Evolutionary conservation across 345 rosid genomes (phyloP), one percentile per base, ranked within the genome.

Genomic region (Schrenkiella parvula): DNA sequence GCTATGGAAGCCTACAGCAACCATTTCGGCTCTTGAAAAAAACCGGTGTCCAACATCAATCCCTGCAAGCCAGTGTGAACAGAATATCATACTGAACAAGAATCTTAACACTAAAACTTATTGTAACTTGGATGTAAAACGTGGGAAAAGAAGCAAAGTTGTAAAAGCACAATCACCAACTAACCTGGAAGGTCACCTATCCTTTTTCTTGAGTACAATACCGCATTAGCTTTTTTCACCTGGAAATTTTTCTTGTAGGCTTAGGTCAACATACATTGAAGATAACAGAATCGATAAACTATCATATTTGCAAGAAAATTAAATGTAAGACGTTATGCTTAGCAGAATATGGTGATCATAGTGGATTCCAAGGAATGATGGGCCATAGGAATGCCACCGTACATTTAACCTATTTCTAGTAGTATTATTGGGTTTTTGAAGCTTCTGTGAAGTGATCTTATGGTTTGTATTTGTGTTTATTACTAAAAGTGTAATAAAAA

Each of bases 21-120:
- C 89, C 98, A 95, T 95, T 84, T 91, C 98, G 53, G 96, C 92
- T 65, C 99, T 80, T 55, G 99, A 95, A 71, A 79, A 95, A 59
- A 95, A 95, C 38, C 79, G 93, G 70, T 91, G 93, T 34, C 99
- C 99, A 54, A 89, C 97, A 21, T 81, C 73, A 68, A 95, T 79
- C 64, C 99, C 99, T 95, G 77, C 32, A 78, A 85, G 60, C 62
- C 31, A 59, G 6, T 22, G 60, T 44, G 22, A 43, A 52, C 41
- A 42, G 39, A 44, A 25, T 35, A 39, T 17, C 22, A 34, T 23
- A 48, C n/a, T 13, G 14, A 35, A 25, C 13, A 54, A 46, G 32
- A 44, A 7, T 57, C 13, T 25, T 1, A 52, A 32, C 26, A 34
- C 28, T 25, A 56, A 57, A 72, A 22, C 22, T 19, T 25, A 44